These are phyloP conservation scores for Tuber aestivum DNA, from an alignment of 495 filamentous ascomycete genomes.

Conservation along the genomic window DNA sequence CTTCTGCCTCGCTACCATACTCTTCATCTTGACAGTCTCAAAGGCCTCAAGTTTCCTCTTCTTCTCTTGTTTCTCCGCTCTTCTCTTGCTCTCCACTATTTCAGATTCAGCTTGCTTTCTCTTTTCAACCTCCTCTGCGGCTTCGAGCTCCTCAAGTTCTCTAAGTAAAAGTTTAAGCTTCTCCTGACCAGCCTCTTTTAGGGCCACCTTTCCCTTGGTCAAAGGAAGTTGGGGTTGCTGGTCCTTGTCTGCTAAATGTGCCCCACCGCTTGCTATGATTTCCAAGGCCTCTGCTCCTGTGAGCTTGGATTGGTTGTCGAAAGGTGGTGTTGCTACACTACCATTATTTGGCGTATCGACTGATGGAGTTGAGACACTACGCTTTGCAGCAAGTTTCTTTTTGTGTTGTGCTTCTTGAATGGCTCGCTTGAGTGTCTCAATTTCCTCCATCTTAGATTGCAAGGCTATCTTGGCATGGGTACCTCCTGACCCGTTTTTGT, in stretches of 20 bases:
- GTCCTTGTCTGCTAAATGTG: constrained; percentile 20
- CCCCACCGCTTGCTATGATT: constrained; percentile 27
- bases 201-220: constrained; percentile 27
- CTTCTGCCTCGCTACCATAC: constrained; percentile 32
- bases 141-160: constrained; percentile 50
- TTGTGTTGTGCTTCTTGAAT: constrained; percentile 72
- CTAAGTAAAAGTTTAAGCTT: constrained; percentile 31
- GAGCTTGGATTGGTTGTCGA: constrained; percentile 4
- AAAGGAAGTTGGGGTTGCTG: background rate
- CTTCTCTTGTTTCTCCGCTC: constrained; percentile 54
- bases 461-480: constrained; percentile 52
- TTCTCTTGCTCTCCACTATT: constrained; percentile 45
- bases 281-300: constrained; percentile 32
- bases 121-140: constrained; percentile 56
- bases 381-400: constrained; percentile 49
- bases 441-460: constrained; percentile 59
- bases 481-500: constrained; percentile 27
- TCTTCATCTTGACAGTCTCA: constrained; percentile 43
- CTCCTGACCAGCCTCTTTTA: constrained; percentile 30
- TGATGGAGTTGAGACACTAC: constrained; percentile 42
- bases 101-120: constrained; percentile 43
- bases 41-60: constrained; percentile 49
- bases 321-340: background rate
- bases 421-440: constrained; percentile 65
- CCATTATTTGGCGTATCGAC: constrained; percentile 36